Evolutionary conservation across 2,329 filamentous ascomycete species (phyloP).

Genomic region (Aspergillus fijiensis): DNA sequence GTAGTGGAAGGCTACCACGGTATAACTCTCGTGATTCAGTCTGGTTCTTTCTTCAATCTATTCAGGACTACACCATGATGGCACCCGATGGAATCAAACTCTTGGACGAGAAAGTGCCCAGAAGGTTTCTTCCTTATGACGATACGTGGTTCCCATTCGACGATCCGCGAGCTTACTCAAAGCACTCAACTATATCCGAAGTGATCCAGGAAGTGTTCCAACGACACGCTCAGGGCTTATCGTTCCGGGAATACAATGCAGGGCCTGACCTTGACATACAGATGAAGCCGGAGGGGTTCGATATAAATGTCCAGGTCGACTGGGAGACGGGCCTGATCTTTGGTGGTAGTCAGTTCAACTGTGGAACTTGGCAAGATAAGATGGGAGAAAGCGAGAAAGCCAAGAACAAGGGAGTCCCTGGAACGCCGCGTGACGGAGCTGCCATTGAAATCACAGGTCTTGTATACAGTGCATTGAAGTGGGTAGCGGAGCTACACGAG

Average conservation of each 20-base stretch:
- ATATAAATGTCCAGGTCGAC: conserved; percentile 86
- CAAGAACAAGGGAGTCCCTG: conserved; percentile 87
- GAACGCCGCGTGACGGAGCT: conserved; percentile 93
- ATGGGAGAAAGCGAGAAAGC: conserved; percentile 97
- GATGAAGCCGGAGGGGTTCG: conserved; percentile 90
- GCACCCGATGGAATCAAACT: conserved; percentile 74
- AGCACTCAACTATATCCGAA: conserved; percentile 78
- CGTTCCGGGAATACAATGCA: conserved; percentile 92
- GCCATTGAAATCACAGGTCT: conserved; percentile 94
- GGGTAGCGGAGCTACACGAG: conserved; percentile 69
- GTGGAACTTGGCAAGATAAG: conserved; percentile 99
- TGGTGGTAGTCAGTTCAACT: conserved; percentile 91
- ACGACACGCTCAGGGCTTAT: conserved; percentile 84
- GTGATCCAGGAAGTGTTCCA: conserved; percentile 92
- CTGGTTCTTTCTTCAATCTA: conserved; percentile 96
- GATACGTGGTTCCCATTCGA: conserved; percentile 88
- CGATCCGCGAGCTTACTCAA: conserved; percentile 81
- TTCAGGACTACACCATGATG: conserved; percentile 86
- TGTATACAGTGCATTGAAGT: conserved; percentile 82
- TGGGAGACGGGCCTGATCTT: conserved; percentile 90
- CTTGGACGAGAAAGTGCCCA: conserved; percentile 72
- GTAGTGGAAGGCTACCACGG: conserved; percentile 78
- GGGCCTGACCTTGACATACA: conserved; percentile 84
- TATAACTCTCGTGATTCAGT: conserved; percentile 97
- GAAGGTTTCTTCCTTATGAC: conserved; percentile 91